phyloP scores from a whole-genome alignment of 1,284 basidiomycete species.

The Stygiomarasmius scandens region DNA sequence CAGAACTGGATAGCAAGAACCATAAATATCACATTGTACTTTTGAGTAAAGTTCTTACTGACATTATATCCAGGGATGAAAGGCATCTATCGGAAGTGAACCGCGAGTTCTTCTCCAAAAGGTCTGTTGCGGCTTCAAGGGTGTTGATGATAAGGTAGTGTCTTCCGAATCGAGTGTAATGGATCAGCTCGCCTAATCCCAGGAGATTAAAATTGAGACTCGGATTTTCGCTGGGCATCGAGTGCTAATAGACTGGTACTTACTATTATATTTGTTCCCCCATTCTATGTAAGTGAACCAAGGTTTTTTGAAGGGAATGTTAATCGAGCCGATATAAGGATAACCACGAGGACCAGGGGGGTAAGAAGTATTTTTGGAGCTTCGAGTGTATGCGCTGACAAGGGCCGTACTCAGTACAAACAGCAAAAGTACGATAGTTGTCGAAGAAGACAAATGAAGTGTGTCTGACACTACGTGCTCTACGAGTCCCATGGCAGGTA shows the following conservation, averaged over 20 bases:
- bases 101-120: conserved; percentile 29
- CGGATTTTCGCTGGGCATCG: background rate
- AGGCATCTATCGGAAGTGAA: conserved; percentile 29
- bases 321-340: background rate
- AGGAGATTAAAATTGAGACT: background rate
- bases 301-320: conserved; percentile 23
- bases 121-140: conserved; percentile 26
- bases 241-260: background rate
- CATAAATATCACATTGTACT: background rate
- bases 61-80: conserved; percentile 26
- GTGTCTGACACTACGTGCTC: too few species aligned
- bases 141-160: conserved; percentile 30
- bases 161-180: conserved; percentile 15
- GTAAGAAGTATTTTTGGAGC: background rate
- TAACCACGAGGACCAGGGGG: conserved; percentile 9
- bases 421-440: too few species aligned
- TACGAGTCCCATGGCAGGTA: too few species aligned
- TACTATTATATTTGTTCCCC: conserved; percentile 7
- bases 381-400: too few species aligned
- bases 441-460: too few species aligned
- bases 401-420: too few species aligned
- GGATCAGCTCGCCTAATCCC: background rate
- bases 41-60: background rate
- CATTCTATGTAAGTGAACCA: conserved; percentile 24
- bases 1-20: too few species aligned